phyloP scores from a whole-genome alignment of 768 basidiomycete species.

The Suillus lakei region DNA sequence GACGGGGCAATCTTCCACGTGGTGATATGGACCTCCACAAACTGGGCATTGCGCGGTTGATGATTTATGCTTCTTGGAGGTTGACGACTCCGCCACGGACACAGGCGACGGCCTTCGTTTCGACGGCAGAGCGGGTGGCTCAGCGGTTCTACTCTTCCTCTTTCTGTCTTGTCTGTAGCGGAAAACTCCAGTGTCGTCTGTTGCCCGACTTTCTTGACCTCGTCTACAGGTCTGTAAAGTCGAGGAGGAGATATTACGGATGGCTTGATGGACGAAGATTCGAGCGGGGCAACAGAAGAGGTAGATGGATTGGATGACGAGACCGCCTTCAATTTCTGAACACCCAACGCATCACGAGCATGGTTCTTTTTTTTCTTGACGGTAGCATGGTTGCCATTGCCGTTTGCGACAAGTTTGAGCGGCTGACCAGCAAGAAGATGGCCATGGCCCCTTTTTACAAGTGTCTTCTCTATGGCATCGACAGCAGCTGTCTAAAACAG shows the following conservation, averaged over 20 bases:
- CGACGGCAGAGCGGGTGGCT: slow-evolving; percentile 21
- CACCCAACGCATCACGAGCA: neutral
- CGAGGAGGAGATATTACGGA: slow-evolving; percentile 2
- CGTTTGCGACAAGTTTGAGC: slow-evolving; percentile 52
- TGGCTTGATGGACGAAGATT: neutral
- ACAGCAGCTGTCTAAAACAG: slow-evolving; percentile 63
- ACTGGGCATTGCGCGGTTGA: slow-evolving; percentile 47
- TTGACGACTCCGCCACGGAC: slow-evolving; percentile 23
- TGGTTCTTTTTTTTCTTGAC: slow-evolving; percentile 3
- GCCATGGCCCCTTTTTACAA: slow-evolving; percentile 59
- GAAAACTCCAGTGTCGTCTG: neutral
- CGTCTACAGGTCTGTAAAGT: neutral
- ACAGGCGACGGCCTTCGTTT: slow-evolving; percentile 44
- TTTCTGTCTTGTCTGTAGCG: slow-evolving; percentile 4
- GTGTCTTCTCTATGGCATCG: slow-evolving; percentile 67
- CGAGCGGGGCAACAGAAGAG: neutral
- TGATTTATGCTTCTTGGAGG: slow-evolving; percentile 45
- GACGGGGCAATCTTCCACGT: slow-evolving; percentile 59
- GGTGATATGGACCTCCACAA: slow-evolving; percentile 52
- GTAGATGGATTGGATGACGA: slow-evolving; percentile 12
- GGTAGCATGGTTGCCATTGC: slow-evolving; percentile 14
- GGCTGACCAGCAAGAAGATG: slow-evolving; percentile 68
- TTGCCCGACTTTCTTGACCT: neutral
- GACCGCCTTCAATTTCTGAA: neutral
- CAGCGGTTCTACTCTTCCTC: neutral